Evolutionary conservation across 352 stramenopile genomes (phyloP).

Genomic region (Globisporangium irregulare): DNA sequence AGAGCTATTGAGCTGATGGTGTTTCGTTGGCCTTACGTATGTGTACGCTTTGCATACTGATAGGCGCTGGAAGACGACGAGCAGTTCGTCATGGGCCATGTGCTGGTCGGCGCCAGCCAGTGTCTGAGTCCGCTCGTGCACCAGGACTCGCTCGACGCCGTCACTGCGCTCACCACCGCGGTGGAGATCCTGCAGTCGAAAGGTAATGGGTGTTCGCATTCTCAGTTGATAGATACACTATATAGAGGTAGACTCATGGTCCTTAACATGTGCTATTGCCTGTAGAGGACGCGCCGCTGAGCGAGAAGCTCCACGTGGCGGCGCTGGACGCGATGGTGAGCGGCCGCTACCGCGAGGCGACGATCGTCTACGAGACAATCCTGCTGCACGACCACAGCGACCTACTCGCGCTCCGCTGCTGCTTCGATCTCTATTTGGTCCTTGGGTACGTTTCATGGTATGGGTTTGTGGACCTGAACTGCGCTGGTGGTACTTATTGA

Average conservation of each 20-base stretch:
- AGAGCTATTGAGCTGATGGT: not conserved
- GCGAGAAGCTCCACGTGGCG: constrained; percentile 71
- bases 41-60: not conserved
- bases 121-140: constrained; percentile 63
- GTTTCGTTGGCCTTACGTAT: not conserved
- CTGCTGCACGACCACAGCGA: constrained; percentile 63
- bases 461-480: not conserved
- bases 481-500: not conserved
- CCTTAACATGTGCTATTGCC: not conserved
- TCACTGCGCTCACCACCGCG: constrained; percentile 26
- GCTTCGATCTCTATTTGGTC: constrained; percentile 73
- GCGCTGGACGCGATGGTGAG: constrained; percentile 69
- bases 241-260: not conserved
- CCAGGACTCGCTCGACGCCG: constrained; percentile 59
- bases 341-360: constrained; percentile 64
- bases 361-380: constrained; percentile 79
- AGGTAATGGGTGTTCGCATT: constrained; percentile 18
- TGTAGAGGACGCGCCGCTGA: constrained; percentile 23
- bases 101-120: constrained; percentile 76
- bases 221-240: not conserved
- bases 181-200: constrained; percentile 33
- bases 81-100: constrained; percentile 81
- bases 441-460: constrained; percentile 45
- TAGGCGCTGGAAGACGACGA: constrained; percentile 51
- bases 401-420: constrained; percentile 72